Evolutionary conservation across 2,329 filamentous ascomycete species (phyloP).

Genomic region (Arthroderma sp.): DNA sequence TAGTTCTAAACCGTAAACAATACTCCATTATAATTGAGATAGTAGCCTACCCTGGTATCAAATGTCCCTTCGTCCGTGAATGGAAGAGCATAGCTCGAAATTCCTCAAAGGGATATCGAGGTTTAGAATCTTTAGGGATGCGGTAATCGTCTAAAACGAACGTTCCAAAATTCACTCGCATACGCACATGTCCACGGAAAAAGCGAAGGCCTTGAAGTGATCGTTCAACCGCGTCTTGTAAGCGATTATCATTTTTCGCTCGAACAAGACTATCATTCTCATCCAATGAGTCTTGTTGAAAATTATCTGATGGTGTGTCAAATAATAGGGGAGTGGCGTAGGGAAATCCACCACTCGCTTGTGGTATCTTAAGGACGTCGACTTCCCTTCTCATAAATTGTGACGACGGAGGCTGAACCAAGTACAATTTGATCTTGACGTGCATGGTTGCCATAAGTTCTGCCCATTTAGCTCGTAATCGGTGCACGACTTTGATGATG

Average conservation of each 20-base stretch:
- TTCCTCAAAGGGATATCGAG: constrained; percentile 23
- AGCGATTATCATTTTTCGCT: constrained; percentile 19
- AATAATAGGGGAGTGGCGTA: constrained; percentile 14
- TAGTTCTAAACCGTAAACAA: background rate
- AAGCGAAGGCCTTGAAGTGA: constrained; percentile 21
- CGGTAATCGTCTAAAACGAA: constrained; percentile 28
- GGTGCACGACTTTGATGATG: constrained; percentile 24
- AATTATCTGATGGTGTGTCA: constrained; percentile 10
- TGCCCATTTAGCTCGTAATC: constrained; percentile 18
- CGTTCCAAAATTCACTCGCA: constrained; percentile 31
- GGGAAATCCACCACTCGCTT: constrained; percentile 1
- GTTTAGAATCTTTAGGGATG: constrained; percentile 14
- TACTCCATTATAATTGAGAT: too few relatives aligned
- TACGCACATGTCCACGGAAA: constrained; percentile 24
- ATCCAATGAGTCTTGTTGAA: constrained; percentile 14
- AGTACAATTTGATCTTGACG: constrained; percentile 21
- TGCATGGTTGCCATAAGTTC: constrained; percentile 18
- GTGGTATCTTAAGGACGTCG: constrained; percentile 13
- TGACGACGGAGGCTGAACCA: constrained; percentile 19
- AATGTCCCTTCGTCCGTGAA: constrained; percentile 23
- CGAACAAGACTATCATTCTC: constrained; percentile 13
- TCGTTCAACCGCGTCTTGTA: constrained; percentile 19
- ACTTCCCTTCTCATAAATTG: constrained; percentile 15
- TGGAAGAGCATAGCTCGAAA: constrained; percentile 29
- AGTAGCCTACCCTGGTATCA: constrained; percentile 24